A percentile compares a stretch with the other conserved stretches of the same genome.
These are phyloP conservation scores for Xylariaceae sp. DNA, from an alignment of 2,329 filamentous ascomycete genomes.

Conservation along the genomic window DNA sequence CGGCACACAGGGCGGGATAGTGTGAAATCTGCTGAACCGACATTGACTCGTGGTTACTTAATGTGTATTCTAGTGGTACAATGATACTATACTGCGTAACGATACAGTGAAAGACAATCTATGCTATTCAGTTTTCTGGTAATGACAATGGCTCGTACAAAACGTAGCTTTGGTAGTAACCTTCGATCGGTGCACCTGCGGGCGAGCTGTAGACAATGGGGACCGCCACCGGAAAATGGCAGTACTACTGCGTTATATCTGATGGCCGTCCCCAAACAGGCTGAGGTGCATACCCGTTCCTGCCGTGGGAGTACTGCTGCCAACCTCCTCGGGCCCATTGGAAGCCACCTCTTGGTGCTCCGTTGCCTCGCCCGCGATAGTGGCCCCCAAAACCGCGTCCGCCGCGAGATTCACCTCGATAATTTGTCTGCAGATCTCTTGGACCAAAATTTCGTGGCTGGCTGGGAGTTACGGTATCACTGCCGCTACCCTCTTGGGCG, in stretches of 20 bases:
- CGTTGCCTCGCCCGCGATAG: constrained; percentile 21
- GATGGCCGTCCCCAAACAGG: too few species aligned
- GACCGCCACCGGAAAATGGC: not conserved
- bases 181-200: not conserved
- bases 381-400: constrained; percentile 20
- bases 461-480: not conserved
- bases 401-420: constrained; percentile 23
- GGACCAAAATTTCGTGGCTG: constrained; percentile 1
- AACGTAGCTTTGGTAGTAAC: not conserved
- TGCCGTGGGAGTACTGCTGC: constrained; percentile 9
- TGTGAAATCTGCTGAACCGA: too few species aligned
- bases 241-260: constrained; percentile 1
- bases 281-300: constrained; percentile 2
- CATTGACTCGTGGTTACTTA: too few species aligned
- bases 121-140: too few species aligned
- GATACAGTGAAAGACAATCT: too few species aligned
- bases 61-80: too few species aligned
- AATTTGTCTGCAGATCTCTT: constrained; percentile 7
- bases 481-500: constrained; percentile 2
- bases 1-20: too few species aligned
- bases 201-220: not conserved
- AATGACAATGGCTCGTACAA: not conserved
- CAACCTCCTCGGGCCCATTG: constrained; percentile 23
- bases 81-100: too few species aligned
- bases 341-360: constrained; percentile 21